Base-by-base conservation (phyloP, 169 alveolate species). In the Plasmodium sp. region DNA sequence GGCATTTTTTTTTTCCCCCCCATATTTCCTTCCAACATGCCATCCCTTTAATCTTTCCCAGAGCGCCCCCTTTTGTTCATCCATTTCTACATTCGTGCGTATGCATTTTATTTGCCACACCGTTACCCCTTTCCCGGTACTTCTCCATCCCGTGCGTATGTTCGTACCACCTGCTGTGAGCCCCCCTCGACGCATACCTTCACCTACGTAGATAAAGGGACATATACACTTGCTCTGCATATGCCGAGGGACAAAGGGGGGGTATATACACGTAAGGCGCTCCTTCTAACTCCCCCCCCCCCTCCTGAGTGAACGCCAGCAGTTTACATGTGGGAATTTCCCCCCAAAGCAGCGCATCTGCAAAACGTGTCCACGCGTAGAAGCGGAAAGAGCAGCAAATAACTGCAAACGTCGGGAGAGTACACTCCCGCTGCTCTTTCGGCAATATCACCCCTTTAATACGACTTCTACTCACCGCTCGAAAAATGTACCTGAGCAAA, bases 401-500 rank as follows among this genome's bases (percentile, higher is more conserved):
- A 51, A 22, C 2, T 51, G 22, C 62, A 51, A 14, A 2, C 22
- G 62, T 51, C 62, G 62, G 62, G 62, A 51, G 62, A 12, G 16
- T 0, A 14, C 22, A 51, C 62, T 51, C 22, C 62, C 62, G 27
- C 62, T 51, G 18, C 14, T 48, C 58, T 12, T 48, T 12, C 58
- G 6, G 18, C 0, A 3, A 48, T 0, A 0, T 5, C 18, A 0
- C 18, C 18, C 22, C 22, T 2, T 12, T 16, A 51, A 14, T 3
- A 51, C 62, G 62, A 51, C 27, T 51, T 5, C 62, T 51, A 56
- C 31, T 2, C 39, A 12, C 10, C 5, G 22, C 3, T 54, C 14
- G 34, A 36, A 86, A 74, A 86, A 86, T 86, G 93, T 86, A 75
- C 45, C 81, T 43, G 67, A 75, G 45, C 12, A 86, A 86, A 48